Base-by-base conservation (phyloP, 768 basidiomycete genomes). In the Royoungia palumana region DNA sequence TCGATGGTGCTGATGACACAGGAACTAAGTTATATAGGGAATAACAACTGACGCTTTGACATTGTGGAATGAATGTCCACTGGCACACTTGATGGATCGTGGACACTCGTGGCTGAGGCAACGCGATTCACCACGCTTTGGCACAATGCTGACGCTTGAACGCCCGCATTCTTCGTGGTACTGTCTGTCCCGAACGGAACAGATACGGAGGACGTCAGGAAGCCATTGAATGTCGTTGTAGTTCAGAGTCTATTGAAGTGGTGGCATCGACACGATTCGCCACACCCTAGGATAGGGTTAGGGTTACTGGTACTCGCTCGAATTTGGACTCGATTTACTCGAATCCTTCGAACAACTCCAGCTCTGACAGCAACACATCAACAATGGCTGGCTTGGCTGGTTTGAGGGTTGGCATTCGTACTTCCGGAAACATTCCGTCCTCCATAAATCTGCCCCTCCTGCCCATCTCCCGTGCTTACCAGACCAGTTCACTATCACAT, bases 31-130 rank as follows among this genome's bases (percentile, higher is more conserved):
- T 65, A 65, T 66, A 60, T 59, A 34, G 28, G 27, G 38, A 30
- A 44, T 13, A 28, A 41, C 25, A 50, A 47, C 52, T 34, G 41
- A 53, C 48, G 62, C 62, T 62, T 64, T 66, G 62, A 53, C 59
- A 56, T 53, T 47, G 54, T 51, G 43, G 55, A 45, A 40, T 46
- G 49, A 41, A 41, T 13, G 46, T 53, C 61, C 62, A n/a, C n/a
- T n/a, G n/a, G n/a, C n/a, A 64, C 59, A 55, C 44, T 37, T 43
- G 55, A 49, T n/a, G n/a, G n/a, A n/a, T 49, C 32, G 55, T 49
- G 49, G 28, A 47, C 59, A 54, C 58, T 53, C 48, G 56, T 55
- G 61, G 48, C 21, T 41, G 40, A 50, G 52, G 50, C 45, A 46
- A 64, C 53, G 49, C 53, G 32, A 40, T 24, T 44, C 25, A 19